phyloP scores from a whole-genome alignment of 2,329 filamentous ascomycete genomes.

The Scedosporium dehoogii region DNA sequence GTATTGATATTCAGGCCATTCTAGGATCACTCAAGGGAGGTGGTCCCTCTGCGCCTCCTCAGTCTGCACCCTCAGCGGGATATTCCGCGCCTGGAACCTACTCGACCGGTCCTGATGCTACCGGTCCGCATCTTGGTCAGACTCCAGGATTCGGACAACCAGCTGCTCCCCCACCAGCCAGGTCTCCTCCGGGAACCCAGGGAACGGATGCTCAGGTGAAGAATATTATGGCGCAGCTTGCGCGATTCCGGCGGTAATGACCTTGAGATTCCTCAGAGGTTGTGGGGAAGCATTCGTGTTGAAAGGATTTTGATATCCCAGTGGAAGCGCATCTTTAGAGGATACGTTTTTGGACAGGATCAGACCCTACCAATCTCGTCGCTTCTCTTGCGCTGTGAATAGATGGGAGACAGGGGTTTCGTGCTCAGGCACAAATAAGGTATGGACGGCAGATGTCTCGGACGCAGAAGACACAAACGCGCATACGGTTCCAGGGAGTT shows the following conservation, averaged over 20 bases:
- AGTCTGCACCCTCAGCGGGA: slow-evolving; percentile 17
- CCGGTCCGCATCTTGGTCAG: background rate
- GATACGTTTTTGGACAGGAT: too few species aligned
- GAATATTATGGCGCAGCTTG: slow-evolving; percentile 66
- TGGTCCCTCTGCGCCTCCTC: slow-evolving; percentile 9
- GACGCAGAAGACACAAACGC: background rate
- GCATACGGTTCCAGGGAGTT: background rate
- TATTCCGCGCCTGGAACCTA: slow-evolving; percentile 20
- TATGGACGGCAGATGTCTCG: background rate
- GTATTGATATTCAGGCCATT: slow-evolving; percentile 35
- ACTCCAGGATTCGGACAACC: background rate
- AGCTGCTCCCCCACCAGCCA: slow-evolving; percentile 15
- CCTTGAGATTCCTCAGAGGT: background rate
- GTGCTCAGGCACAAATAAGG: too few species aligned
- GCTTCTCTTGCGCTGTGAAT: background rate
- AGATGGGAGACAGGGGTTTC: background rate
- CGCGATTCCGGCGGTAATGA: slow-evolving; percentile 48
- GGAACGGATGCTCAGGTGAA: slow-evolving; percentile 43
- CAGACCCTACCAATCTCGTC: too few species aligned
- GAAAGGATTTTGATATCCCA: too few species aligned
- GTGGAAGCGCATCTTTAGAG: too few species aligned
- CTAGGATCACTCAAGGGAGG: slow-evolving; percentile 28
- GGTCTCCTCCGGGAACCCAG: slow-evolving; percentile 12
- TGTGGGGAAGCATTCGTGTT: too few species aligned
- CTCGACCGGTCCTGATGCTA: background rate